Evolutionary conservation across 352 stramenopile species (phyloP), one percentile per base, ranked within the genome.

Genomic region (Pythium vanterpoolii): DNA sequence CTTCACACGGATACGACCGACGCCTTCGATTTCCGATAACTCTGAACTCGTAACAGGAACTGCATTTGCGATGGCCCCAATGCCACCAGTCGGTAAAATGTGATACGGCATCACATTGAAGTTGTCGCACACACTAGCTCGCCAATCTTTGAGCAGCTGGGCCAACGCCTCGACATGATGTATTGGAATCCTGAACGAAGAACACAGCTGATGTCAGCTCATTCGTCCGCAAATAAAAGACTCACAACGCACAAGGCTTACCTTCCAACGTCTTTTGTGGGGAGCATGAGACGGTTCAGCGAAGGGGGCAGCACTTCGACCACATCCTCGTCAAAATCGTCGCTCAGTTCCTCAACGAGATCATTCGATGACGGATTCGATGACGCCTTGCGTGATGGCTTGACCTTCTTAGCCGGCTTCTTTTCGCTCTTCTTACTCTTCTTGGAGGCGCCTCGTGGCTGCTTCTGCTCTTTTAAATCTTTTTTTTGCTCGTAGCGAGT

Each of bases 101-200:
- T 95, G 86, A 48, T 95, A 95, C 49, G 86, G 86, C 86, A 95
- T 95, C 33, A 88, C 67, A 51, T 91, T 90, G 33, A 86, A 84
- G 51, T 77, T 91, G 65, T 95, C 86, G 54, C 86, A 95, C 13
- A 93, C 83, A 45, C 74, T 91, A 23, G 83, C 86, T 47, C 86
- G 82, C 86, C 86, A 95, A 62, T 95, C 86, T 64, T 93, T 93
- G 13, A 95, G 69, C 19, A 95, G 56, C 44, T 93, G 86, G 2
- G 80, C 80, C 31, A 95, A 60, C 19, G 80, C 70, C 43, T 92
- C 80, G 14, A 87, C 82, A 46, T 95, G 82, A 10, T 74, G 50
- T 39, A 77, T 59, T 21, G 86, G 77, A 38, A 95, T 89, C 47
- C 85, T 91, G 23, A 54, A 49, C 11, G 14, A 46, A 46, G n/a